Evolutionary conservation across 129 eudicot genomes (phyloP).

Genomic region (Helichrysum umbraculigerum): DNA sequence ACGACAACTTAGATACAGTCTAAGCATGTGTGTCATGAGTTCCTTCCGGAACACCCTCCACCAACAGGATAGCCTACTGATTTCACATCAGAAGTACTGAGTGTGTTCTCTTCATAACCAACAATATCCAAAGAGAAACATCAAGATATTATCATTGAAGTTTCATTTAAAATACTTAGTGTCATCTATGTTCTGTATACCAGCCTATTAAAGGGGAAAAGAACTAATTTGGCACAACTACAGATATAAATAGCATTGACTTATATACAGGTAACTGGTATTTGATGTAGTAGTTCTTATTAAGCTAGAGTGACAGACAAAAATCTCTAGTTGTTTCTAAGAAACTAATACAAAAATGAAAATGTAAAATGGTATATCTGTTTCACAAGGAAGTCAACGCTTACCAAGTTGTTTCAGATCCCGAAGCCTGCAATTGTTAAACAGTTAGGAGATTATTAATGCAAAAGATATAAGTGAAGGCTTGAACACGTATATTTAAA

Average conservation of each 20-base stretch:
- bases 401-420: conserved; percentile 92
- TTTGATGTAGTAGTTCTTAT: conserved; percentile 12
- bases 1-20: background rate
- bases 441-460: conserved; percentile 20
- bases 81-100: conserved; percentile 8
- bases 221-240: background rate
- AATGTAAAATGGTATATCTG: background rate
- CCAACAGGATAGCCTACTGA: conserved; percentile 6
- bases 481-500: conserved; percentile 1
- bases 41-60: conserved; percentile 4
- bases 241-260: conserved; percentile 3
- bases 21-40: conserved; percentile 7
- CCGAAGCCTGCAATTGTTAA: conserved; percentile 61
- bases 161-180: background rate
- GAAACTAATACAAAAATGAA: background rate
- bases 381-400: conserved; percentile 19
- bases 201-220: conserved; percentile 9
- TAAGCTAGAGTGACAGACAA: conserved; percentile 8
- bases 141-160: background rate
- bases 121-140: conserved; percentile 12
- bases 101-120: conserved; percentile 5
- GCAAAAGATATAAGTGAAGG: conserved; percentile 11
- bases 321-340: conserved; percentile 2
- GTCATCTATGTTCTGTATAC: conserved; percentile 5
- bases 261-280: conserved; percentile 1